Percentiles rank a stretch among this genome's conserved stretches.
These are phyloP conservation scores for Clausena lansium DNA, from an alignment of 345 rosid species.

Conservation along the genomic window DNA sequence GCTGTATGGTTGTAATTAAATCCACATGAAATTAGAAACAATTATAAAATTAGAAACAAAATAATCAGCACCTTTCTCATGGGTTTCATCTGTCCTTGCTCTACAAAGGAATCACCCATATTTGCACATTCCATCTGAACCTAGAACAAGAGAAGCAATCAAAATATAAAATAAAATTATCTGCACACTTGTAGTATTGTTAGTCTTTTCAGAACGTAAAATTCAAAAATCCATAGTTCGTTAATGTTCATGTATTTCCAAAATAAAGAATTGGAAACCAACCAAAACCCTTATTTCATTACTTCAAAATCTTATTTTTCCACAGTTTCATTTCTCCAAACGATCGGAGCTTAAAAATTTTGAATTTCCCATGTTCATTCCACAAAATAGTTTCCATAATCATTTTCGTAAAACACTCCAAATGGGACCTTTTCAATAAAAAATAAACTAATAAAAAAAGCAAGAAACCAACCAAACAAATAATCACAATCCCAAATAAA, in stretches of 20 bases:
- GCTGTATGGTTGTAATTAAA: conserved; percentile 39
- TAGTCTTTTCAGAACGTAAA: not conserved
- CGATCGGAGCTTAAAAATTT: not conserved
- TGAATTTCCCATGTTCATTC: not conserved
- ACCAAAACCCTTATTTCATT: not conserved
- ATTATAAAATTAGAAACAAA: not conserved
- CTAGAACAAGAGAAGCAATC: conserved; percentile 26
- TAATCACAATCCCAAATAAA: conserved; percentile 7
- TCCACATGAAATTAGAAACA: conserved; percentile 11
- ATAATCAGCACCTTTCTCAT: conserved; percentile 51
- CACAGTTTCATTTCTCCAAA: not conserved
- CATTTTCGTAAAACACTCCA: not conserved
- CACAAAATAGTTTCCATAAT: not conserved
- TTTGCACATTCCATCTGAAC: conserved; percentile 51
- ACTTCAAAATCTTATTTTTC: not conserved
- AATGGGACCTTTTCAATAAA: not conserved
- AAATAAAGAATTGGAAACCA: not conserved
- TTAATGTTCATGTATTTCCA: not conserved
- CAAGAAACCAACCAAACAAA: not conserved
- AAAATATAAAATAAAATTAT: not conserved
- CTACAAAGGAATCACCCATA: conserved; percentile 14
- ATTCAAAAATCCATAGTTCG: not conserved
- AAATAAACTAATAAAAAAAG: not conserved
- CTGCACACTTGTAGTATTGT: not conserved
- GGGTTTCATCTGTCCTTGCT: conserved; percentile 30